These are phyloP conservation scores for Ogataea hybrid DNA, from an alignment of 1,139 yeast genomes.

Conservation along the genomic window DNA sequence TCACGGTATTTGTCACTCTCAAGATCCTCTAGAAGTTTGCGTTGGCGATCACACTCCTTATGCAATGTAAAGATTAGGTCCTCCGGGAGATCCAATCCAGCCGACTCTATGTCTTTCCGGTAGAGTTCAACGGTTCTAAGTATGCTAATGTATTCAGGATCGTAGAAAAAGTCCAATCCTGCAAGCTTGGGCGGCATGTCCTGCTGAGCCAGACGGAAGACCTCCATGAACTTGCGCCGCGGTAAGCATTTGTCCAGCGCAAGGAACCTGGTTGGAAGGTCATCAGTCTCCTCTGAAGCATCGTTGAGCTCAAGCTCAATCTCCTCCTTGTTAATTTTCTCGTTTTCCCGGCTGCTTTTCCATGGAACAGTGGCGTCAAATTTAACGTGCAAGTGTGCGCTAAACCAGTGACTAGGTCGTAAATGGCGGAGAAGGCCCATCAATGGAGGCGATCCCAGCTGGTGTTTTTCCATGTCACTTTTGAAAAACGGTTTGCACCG, in stretches of 20 bases:
- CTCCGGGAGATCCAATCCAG: conserved; percentile 4
- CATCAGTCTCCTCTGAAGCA: conserved; percentile 12
- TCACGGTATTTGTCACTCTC: conserved; percentile 7
- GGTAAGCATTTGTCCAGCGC: conserved; percentile 88
- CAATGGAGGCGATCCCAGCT: conserved; percentile 77
- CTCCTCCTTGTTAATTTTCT: conserved; percentile 36
- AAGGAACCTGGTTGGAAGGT: conserved; percentile 51
- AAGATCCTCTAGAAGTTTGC: conserved; percentile 12
- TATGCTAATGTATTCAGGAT: conserved; percentile 46
- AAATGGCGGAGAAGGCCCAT: conserved; percentile 51
- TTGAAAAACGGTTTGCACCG: conserved; percentile 64
- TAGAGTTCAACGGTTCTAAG: conserved; percentile 41
- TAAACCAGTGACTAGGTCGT: conserved; percentile 75
- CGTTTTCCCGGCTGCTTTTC: conserved; percentile 10
- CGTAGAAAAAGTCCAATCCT: conserved; percentile 37
- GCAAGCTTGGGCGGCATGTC: conserved; percentile 33
- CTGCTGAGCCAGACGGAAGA: conserved; percentile 36
- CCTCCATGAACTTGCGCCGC: conserved; percentile 50
- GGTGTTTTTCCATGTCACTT: conserved; percentile 55
- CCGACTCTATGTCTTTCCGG: conserved; percentile 13
- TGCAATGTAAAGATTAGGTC: conserved; percentile 18
- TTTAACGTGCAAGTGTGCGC: conserved; percentile 84
- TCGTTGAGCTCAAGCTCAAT: conserved; percentile 40
- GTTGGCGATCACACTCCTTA: conserved; percentile 12
- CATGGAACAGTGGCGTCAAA: conserved; percentile 56